phyloP scores from a whole-genome alignment of 441 rosid species.

The Brassica hybrid region DNA sequence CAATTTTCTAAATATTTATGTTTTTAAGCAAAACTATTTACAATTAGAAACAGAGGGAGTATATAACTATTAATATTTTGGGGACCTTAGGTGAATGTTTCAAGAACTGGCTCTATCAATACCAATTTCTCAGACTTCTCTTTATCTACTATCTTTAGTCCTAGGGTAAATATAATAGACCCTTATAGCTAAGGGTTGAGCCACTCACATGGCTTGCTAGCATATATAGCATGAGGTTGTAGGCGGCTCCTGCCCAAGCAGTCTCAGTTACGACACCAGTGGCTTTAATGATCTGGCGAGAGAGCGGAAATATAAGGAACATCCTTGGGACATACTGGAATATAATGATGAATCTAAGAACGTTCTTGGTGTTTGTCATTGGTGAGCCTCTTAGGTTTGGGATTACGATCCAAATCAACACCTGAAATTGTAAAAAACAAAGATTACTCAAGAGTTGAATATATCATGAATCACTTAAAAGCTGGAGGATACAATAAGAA shows the following conservation, averaged over 20 bases:
- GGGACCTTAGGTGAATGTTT: too few species aligned
- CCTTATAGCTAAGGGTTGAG: background rate
- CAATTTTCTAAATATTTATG: too few species aligned
- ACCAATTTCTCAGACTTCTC: background rate
- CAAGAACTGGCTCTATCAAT: too few species aligned
- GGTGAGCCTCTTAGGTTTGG: conserved; percentile 75
- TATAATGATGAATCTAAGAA: conserved; percentile 80
- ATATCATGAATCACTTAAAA: background rate
- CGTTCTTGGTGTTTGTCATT: conserved; percentile 73
- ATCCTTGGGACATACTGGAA: conserved; percentile 80
- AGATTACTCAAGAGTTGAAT: conserved; percentile 4
- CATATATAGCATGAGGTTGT: conserved; percentile 83
- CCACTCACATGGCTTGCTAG: conserved; percentile 91
- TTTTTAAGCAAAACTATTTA: too few species aligned
- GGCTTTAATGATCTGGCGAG: conserved; percentile 74
- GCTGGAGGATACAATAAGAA: background rate
- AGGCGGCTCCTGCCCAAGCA: conserved; percentile 95
- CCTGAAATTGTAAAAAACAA: conserved; percentile 47
- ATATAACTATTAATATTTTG: too few species aligned
- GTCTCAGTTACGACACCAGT: conserved; percentile 83
- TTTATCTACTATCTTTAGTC: background rate
- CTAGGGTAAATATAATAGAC: background rate
- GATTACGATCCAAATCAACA: conserved; percentile 76
- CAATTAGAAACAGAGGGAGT: too few species aligned
- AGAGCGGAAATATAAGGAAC: conserved; percentile 71